Conservation (phyloP, 805 yeast species). For the Candida sonorensis region DNA sequence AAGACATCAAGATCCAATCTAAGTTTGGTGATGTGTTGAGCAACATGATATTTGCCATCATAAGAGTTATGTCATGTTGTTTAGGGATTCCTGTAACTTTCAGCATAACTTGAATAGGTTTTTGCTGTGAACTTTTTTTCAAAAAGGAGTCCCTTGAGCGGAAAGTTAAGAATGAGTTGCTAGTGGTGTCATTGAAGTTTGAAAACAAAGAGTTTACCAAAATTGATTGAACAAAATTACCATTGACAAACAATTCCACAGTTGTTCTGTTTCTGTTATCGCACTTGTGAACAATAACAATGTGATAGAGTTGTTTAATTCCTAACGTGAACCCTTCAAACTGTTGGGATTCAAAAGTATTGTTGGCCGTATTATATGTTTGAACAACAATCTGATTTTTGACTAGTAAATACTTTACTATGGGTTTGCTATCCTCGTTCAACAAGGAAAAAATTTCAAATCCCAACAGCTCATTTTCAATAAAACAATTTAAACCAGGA, state of each 20-base stretch:
- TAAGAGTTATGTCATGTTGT: slow-evolving; percentile 19
- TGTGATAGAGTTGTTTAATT: slow-evolving; percentile 17
- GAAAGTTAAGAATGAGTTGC: neutral
- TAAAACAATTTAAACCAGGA: too few species aligned
- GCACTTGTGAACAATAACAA: slow-evolving; percentile 20
- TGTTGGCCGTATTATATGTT: slow-evolving; percentile 3
- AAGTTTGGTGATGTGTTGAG: slow-evolving; percentile 30
- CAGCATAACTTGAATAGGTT: too few species aligned
- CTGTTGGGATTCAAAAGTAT: slow-evolving; percentile 5
- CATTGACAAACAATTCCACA: slow-evolving; percentile 42
- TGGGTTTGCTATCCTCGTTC: slow-evolving; percentile 1
- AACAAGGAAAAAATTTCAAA: slow-evolving; percentile 4
- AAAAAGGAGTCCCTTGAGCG: slow-evolving; percentile 1
- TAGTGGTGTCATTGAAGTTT: slow-evolving; percentile 1
- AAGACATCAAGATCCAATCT: slow-evolving; percentile 48
- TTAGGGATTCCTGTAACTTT: slow-evolving; percentile 18
- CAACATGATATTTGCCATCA: slow-evolving; percentile 30
- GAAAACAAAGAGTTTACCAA: slow-evolving; percentile 9
- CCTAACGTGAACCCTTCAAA: slow-evolving; percentile 26
- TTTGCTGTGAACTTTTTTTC: too few species aligned
- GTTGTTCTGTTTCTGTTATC: slow-evolving; percentile 22
- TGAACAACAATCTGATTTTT: slow-evolving; percentile 11
- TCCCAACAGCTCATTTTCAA: too few species aligned
- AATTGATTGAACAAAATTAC: slow-evolving; percentile 34
- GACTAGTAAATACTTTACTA: slow-evolving; percentile 13